Conservation (phyloP, 306 rosid genomes). For the Sicyos edulis region DNA sequence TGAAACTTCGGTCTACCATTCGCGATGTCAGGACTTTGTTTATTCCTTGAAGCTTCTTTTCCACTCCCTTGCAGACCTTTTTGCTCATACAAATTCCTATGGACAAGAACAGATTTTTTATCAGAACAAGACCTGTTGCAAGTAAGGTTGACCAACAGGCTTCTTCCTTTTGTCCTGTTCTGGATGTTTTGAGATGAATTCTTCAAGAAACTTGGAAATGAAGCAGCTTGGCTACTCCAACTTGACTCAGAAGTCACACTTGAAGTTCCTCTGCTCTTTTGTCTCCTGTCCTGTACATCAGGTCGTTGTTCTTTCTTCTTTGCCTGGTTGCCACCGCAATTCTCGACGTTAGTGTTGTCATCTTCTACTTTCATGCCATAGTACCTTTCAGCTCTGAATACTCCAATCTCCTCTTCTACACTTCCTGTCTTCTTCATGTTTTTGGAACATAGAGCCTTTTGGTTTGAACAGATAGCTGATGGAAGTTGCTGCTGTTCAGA, state of each 20-base stretch:
- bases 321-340: neutral
- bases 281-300: slow-evolving; percentile 18
- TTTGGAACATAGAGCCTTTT: slow-evolving; percentile 18
- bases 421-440: neutral
- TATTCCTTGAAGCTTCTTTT: slow-evolving; percentile 7
- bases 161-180: slow-evolving; percentile 25
- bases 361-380: slow-evolving; percentile 33
- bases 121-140: slow-evolving; percentile 41
- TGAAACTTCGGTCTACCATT: slow-evolving; percentile 23
- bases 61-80: slow-evolving; percentile 17
- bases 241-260: slow-evolving; percentile 38
- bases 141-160: slow-evolving; percentile 26
- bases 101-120: slow-evolving; percentile 32
- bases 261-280: slow-evolving; percentile 33
- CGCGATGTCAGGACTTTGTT: slow-evolving; percentile 17
- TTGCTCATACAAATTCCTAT: slow-evolving; percentile 2
- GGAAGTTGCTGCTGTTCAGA: slow-evolving; percentile 21
- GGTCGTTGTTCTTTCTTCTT: slow-evolving; percentile 20
- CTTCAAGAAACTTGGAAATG: slow-evolving; percentile 16
- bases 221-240: slow-evolving; percentile 31
- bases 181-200: slow-evolving; percentile 26
- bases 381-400: slow-evolving; percentile 44
- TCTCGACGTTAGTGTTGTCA: slow-evolving; percentile 14
- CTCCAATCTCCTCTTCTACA: slow-evolving; percentile 35
- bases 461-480: slow-evolving; percentile 25